A percentile compares a stretch with the other conserved stretches of the same genome.
phyloP scores from a whole-genome alignment of 2,329 filamentous ascomycete genomes.

The Tricladium varicosporioides region DNA sequence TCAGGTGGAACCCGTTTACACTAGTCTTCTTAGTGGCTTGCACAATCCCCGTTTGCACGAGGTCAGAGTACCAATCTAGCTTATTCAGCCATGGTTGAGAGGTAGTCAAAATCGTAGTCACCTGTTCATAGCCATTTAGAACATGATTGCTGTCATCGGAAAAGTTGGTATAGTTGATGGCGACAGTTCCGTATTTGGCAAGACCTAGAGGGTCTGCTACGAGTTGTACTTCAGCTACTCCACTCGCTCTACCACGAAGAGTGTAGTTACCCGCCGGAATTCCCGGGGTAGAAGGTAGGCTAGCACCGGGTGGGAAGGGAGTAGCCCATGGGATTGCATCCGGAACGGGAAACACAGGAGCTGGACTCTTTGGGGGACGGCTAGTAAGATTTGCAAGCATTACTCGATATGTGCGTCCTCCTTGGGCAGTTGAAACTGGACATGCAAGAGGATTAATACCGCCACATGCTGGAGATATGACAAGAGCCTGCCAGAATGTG shows the following conservation, averaged over 20 bases:
- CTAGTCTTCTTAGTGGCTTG: conserved; percentile 37
- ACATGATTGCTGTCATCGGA: conserved; percentile 35
- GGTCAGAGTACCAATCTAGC: neutral
- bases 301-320: conserved; percentile 29
- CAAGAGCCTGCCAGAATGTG: conserved; percentile 42
- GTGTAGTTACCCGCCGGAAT: conserved; percentile 7
- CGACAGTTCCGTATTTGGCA: conserved; percentile 24
- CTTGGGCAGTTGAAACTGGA: conserved; percentile 38
- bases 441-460: conserved; percentile 43
- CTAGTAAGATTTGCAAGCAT: conserved; percentile 41
- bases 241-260: conserved; percentile 6
- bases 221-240: conserved; percentile 2
- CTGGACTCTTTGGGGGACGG: conserved; percentile 29
- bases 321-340: conserved; percentile 37
- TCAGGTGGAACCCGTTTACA: conserved; percentile 38
- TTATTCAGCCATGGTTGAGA: neutral
- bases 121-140: conserved; percentile 37
- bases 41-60: neutral
- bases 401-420: conserved; percentile 39
- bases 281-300: neutral
- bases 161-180: conserved; percentile 37
- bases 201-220: neutral
- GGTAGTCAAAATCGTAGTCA: conserved; percentile 23
- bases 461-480: conserved; percentile 41
- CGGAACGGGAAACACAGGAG: conserved; percentile 28